Evolutionary conservation across 225 moss, liverwort and hornwort species (phyloP).

Genomic region (Rhytidiadelphus loreus): DNA sequence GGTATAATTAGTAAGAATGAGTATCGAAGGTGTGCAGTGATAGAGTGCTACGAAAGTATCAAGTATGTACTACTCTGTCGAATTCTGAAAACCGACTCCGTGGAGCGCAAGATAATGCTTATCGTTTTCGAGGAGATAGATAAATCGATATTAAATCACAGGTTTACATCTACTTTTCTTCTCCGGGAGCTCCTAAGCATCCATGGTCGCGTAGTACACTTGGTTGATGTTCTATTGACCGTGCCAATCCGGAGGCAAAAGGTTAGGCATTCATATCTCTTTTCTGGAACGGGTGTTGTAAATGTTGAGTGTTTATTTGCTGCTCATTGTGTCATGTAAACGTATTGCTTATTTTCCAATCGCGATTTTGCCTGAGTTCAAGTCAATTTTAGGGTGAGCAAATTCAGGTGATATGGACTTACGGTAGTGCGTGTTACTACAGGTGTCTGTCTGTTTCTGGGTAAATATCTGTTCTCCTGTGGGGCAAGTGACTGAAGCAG

Average conservation of each 20-base stretch:
- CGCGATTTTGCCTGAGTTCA: not conserved
- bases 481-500: not conserved
- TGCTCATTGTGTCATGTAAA: not conserved
- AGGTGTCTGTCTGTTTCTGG: not conserved
- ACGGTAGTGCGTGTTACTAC: not conserved
- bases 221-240: constrained; percentile 41
- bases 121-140: constrained; percentile 70
- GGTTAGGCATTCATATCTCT: constrained; percentile 9
- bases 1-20: constrained; percentile 35
- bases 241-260: constrained; percentile 25
- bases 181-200: constrained; percentile 37
- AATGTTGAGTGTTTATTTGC: not conserved
- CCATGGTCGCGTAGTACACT: constrained; percentile 42
- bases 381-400: not conserved
- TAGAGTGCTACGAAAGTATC: constrained; percentile 67
- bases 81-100: constrained; percentile 29
- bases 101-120: constrained; percentile 37
- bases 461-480: not conserved
- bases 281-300: not conserved
- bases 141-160: constrained; percentile 16
- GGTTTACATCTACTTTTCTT: constrained; percentile 55
- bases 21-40: constrained; percentile 72
- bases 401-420: not conserved
- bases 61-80: constrained; percentile 37
- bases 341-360: not conserved